phyloP scores from a whole-genome alignment of 2,329 filamentous ascomycete genomes.

The Aplosporella prunicola region DNA sequence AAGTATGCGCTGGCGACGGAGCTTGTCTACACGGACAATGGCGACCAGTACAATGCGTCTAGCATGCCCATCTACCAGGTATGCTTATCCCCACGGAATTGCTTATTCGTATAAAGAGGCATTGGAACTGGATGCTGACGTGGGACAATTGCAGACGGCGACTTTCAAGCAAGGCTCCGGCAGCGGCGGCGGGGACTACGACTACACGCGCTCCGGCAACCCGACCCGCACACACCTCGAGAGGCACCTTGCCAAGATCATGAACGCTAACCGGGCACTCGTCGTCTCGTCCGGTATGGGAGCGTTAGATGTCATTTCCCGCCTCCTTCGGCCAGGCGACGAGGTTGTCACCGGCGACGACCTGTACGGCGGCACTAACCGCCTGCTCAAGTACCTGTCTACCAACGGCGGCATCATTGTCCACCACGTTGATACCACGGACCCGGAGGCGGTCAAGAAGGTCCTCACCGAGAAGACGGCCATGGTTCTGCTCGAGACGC shows the following conservation, averaged over 20 bases:
- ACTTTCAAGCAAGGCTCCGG: conserved; percentile 93
- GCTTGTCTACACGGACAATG: conserved; percentile 89
- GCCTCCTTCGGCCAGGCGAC: conserved; percentile 81
- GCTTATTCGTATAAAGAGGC: neutral
- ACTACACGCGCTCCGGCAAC: conserved; percentile 97
- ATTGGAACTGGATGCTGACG: no score
- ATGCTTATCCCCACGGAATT: conserved; percentile 5
- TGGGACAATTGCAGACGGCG: conserved; percentile 68
- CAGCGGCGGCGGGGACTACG: conserved; percentile 79
- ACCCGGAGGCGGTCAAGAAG: conserved; percentile 57
- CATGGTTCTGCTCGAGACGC: conserved; percentile 93
- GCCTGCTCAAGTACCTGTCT: conserved; percentile 83
- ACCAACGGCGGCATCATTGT: conserved; percentile 86
- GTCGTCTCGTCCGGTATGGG: conserved; percentile 97
- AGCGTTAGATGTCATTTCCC: conserved; percentile 89
- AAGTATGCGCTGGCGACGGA: conserved; percentile 94
- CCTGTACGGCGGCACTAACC: conserved; percentile 90
- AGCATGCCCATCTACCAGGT: conserved; percentile 95
- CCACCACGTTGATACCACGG: conserved; percentile 91
- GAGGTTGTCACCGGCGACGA: conserved; percentile 97
- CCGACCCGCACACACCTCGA: conserved; percentile 93
- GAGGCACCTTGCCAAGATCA: conserved; percentile 95
- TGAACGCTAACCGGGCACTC: conserved; percentile 84
- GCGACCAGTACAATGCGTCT: conserved; percentile 93
- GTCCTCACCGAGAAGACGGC: conserved; percentile 72